phyloP scores from a whole-genome alignment of 768 basidiomycete species.

The Saitozyma podzolica region DNA sequence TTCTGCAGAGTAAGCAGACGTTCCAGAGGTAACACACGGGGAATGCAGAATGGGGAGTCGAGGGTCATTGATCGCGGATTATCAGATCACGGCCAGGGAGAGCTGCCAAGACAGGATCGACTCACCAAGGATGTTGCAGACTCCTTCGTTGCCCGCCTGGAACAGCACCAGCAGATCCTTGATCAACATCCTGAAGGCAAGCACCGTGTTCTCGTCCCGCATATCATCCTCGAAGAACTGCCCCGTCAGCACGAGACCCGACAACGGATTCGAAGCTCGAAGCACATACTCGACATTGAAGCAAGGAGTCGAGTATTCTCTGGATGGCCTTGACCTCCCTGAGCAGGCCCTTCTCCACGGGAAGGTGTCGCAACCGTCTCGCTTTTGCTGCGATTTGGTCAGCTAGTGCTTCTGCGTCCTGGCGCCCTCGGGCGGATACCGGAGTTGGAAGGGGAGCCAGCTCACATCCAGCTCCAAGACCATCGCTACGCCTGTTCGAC shows the following conservation, averaged over 20 bases:
- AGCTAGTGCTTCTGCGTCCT: too few species aligned
- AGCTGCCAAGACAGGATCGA: background rate
- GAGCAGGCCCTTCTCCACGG: slow-evolving; percentile 91
- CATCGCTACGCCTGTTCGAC: slow-evolving; percentile 63
- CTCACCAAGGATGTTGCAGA: slow-evolving; percentile 60
- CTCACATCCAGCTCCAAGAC: slow-evolving; percentile 38
- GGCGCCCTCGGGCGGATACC: background rate
- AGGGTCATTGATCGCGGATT: background rate
- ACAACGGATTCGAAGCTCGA: background rate
- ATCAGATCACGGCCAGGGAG: too few species aligned
- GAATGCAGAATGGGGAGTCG: background rate
- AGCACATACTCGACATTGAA: slow-evolving; percentile 72
- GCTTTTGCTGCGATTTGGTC: slow-evolving; percentile 42
- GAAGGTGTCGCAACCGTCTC: slow-evolving; percentile 80
- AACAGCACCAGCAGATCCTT: slow-evolving; percentile 95
- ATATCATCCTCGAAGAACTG: slow-evolving; percentile 95
- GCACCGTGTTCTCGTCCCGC: slow-evolving; percentile 84
- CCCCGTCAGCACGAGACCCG: slow-evolving; percentile 2
- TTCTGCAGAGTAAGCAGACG: slow-evolving; percentile 55
- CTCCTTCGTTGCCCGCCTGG: slow-evolving; percentile 95
- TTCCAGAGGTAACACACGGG: background rate
- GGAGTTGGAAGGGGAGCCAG: background rate
- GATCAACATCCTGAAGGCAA: slow-evolving; percentile 86
- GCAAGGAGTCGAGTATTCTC: slow-evolving; percentile 78
- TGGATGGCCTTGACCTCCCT: slow-evolving; percentile 91